Percentiles rank a stretch among this genome's conserved stretches.
phyloP scores from a whole-genome alignment of 208 protist genomes.

The Acanthamoeba culbertsoni region DNA sequence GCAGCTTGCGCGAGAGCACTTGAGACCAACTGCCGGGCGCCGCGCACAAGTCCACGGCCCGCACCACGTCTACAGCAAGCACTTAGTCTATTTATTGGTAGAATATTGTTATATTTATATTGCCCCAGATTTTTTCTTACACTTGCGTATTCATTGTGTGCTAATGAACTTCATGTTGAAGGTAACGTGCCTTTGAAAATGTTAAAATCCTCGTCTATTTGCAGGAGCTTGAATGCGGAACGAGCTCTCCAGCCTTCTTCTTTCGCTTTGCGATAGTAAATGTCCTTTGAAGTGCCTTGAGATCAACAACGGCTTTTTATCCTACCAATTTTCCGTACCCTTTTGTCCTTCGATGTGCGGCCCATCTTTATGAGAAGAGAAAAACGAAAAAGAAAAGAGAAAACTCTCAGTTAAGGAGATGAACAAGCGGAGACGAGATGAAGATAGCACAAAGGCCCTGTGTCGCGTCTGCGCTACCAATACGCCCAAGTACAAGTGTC shows the following conservation, averaged over 20 bases:
- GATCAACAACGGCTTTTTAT: not conserved
- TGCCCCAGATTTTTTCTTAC: no score
- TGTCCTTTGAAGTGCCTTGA: conserved; percentile 83
- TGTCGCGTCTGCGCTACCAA: not conserved
- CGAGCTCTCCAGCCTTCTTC: conserved; percentile 98
- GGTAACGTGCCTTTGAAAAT: conserved; percentile 86
- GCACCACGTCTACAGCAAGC: conserved; percentile 88
- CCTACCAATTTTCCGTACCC: not conserved
- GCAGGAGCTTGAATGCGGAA: conserved; percentile 99
- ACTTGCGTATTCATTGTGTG: not conserved
- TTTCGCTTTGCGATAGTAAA: conserved; percentile 99
- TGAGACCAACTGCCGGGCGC: conserved; percentile 93
- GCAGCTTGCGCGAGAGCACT: conserved; percentile 81
- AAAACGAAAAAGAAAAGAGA: not conserved
- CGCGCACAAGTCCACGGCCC: conserved; percentile 98
- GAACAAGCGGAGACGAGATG: not conserved
- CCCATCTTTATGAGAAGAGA: not conserved
- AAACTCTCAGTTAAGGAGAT: not conserved
- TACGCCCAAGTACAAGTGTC: conserved; percentile 47
- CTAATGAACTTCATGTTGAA: not conserved
- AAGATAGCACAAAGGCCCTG: not conserved
- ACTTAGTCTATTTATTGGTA: no score
- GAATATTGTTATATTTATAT: no score
- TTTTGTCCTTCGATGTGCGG: conserved; percentile 25
- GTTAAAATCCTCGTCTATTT: conserved; percentile 97